These are phyloP conservation scores for Cyphellophora attinorum DNA, from an alignment of 2,329 filamentous ascomycete genomes.

Conservation along the genomic window DNA sequence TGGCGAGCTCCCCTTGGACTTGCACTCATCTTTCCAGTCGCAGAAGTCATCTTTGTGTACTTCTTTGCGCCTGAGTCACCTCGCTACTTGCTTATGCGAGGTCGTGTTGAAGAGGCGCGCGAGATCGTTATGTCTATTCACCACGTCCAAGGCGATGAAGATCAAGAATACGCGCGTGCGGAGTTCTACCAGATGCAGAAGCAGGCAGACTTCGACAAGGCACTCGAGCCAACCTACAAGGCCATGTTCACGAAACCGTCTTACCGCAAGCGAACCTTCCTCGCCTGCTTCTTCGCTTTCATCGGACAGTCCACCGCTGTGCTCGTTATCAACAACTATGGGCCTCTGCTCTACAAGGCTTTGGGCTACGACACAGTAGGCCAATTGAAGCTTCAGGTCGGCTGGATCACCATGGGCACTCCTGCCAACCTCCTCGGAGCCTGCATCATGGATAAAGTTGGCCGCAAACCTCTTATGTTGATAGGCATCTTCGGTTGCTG, in stretches of 20 bases:
- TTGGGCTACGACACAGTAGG: conserved; percentile 11
- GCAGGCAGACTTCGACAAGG: conserved; percentile 29
- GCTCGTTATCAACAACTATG: conserved; percentile 29
- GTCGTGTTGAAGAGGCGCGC: conserved; percentile 19
- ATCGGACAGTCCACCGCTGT: conserved; percentile 52
- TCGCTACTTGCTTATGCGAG: conserved; percentile 42
- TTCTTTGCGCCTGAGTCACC: conserved; percentile 48
- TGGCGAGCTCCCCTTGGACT: conserved; percentile 12
- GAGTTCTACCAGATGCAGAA: conserved; percentile 31
- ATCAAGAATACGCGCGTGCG: conserved; percentile 23
- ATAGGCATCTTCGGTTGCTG: conserved; percentile 31
- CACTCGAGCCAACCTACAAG: conserved; percentile 30
- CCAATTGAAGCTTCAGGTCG: conserved; percentile 24
- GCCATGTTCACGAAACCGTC: conserved; percentile 39
- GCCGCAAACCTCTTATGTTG: conserved; percentile 34
- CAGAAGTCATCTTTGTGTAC: conserved; percentile 16
- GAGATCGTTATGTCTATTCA: conserved; percentile 23
- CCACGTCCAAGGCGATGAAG: conserved; percentile 30
- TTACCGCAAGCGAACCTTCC: conserved; percentile 45
- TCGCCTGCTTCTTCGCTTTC: conserved; percentile 42
- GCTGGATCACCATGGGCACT: conserved; percentile 27
- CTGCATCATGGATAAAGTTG: conserved; percentile 28
- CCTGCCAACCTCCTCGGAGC: conserved; percentile 26
- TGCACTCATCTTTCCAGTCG: conserved; percentile 9
- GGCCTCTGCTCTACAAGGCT: conserved; percentile 14